A percentile compares a stretch with the other conserved stretches of the same genome.
Evolutionary conservation across 768 basidiomycete species (phyloP).

Genomic region (Leccinum broughii): DNA sequence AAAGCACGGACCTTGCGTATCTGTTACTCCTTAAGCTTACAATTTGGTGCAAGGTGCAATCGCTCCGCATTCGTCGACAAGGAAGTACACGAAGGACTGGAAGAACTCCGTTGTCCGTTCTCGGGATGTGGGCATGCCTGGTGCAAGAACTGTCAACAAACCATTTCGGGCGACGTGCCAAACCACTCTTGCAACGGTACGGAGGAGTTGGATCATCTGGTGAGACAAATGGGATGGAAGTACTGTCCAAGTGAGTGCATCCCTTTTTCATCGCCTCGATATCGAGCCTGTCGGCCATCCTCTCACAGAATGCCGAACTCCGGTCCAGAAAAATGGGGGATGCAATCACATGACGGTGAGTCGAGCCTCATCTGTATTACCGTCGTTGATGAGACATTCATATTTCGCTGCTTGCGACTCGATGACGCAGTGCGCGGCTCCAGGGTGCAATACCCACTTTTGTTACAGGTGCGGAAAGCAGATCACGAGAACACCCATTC

Average conservation of each 20-base stretch:
- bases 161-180: conserved; percentile 30
- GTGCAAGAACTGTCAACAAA: conserved; percentile 60
- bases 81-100: conserved; percentile 41
- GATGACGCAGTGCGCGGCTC: conserved; percentile 46
- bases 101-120: conserved; percentile 50
- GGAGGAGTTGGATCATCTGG: conserved; percentile 50
- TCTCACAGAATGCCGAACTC: conserved; percentile 41
- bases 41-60: conserved; percentile 44
- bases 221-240: conserved; percentile 58
- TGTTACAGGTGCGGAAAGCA: conserved; percentile 51
- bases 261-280: neutral
- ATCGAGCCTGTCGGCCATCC: neutral
- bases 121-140: conserved; percentile 50
- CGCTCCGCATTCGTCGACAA: conserved; percentile 50
- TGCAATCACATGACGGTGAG: conserved; percentile 64
- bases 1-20: neutral
- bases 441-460: conserved; percentile 58
- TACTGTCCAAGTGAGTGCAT: conserved; percentile 52
- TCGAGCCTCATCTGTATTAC: neutral
- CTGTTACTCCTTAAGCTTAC: neutral
- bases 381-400: neutral
- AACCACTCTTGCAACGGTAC: conserved; percentile 59
- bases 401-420: neutral
- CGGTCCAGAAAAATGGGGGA: conserved; percentile 52
- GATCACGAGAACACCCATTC: conserved; percentile 41